These are phyloP conservation scores for Filobasidium wieringae DNA, from an alignment of 768 basidiomycete genomes.

Conservation along the genomic window DNA sequence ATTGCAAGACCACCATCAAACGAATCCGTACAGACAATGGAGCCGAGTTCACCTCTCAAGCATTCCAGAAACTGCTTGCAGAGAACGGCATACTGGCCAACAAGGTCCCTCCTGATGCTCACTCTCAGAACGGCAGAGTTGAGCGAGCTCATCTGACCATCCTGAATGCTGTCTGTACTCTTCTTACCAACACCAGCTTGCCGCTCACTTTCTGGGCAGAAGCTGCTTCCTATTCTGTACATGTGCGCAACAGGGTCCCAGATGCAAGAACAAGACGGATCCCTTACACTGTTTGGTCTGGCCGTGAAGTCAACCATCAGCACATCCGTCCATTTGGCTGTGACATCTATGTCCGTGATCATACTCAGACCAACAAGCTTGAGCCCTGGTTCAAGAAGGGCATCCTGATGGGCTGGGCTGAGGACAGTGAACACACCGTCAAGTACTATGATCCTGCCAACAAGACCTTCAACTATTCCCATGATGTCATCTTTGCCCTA, in stretches of 20 bases:
- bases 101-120: constrained; percentile 8
- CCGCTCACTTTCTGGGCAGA: background rate
- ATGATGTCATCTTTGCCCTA: too few relatives aligned
- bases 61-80: background rate
- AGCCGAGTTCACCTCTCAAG: background rate
- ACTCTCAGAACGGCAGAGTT: constrained; percentile 17
- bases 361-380: background rate
- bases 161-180: constrained; percentile 7
- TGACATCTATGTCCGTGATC: background rate
- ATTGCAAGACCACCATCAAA: background rate
- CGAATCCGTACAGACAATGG: background rate
- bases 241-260: constrained; percentile 5
- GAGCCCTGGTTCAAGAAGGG: background rate
- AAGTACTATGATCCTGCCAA: constrained; percentile 2
- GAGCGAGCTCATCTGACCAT: constrained; percentile 17
- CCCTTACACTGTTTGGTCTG: background rate
- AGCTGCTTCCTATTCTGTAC: background rate
- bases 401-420: background rate
- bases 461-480: too few relatives aligned
- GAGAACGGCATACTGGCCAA: background rate
- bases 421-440: background rate
- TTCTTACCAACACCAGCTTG: constrained; percentile 7
- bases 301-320: background rate
- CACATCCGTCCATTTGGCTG: constrained; percentile 3
- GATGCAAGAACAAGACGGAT: background rate